Evolutionary conservation across 2,329 filamentous ascomycete genomes (phyloP).

Genomic region (Knufia petricola): DNA sequence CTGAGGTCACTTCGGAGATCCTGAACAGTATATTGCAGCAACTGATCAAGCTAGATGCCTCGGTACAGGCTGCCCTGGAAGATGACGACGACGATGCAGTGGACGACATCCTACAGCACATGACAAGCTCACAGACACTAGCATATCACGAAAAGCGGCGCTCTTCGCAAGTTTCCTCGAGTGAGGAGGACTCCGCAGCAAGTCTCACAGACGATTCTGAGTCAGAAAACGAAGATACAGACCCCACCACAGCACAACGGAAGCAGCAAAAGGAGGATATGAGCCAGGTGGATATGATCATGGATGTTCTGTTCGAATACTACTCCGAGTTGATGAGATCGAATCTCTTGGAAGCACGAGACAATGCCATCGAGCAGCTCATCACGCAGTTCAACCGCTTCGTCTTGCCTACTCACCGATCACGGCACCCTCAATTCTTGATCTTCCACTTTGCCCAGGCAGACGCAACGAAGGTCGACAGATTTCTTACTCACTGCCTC

Average conservation of each 20-base stretch:
- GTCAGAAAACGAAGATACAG: slow-evolving; percentile 51
- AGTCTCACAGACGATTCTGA: slow-evolving; percentile 42
- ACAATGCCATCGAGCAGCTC: slow-evolving; percentile 66
- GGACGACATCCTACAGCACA: slow-evolving; percentile 56
- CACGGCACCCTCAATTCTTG: slow-evolving; percentile 87
- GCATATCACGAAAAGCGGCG: slow-evolving; percentile 19
- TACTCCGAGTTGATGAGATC: slow-evolving; percentile 49
- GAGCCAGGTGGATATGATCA: slow-evolving; percentile 80
- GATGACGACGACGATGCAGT: slow-evolving; percentile 84
- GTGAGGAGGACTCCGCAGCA: slow-evolving; percentile 28
- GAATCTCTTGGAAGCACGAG: slow-evolving; percentile 49
- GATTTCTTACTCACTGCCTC: slow-evolving; percentile 70
- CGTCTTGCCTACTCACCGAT: slow-evolving; percentile 83
- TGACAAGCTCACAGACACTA: slow-evolving; percentile 26
- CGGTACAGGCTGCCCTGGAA: slow-evolving; percentile 88
- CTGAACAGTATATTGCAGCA: slow-evolving; percentile 75
- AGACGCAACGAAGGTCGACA: slow-evolving; percentile 66
- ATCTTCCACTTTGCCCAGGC: slow-evolving; percentile 90
- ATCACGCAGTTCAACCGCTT: slow-evolving; percentile 78
- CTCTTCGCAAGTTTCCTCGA: slow-evolving; percentile 20
- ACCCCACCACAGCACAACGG: slow-evolving; percentile 37
- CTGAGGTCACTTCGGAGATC: slow-evolving; percentile 68
- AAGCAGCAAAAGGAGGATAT: slow-evolving; percentile 74
- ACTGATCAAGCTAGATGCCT: slow-evolving; percentile 86
- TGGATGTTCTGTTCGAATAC: slow-evolving; percentile 77